phyloP scores from a whole-genome alignment of 2,329 filamentous ascomycete species.

The Verticillium albo-atrum region DNA sequence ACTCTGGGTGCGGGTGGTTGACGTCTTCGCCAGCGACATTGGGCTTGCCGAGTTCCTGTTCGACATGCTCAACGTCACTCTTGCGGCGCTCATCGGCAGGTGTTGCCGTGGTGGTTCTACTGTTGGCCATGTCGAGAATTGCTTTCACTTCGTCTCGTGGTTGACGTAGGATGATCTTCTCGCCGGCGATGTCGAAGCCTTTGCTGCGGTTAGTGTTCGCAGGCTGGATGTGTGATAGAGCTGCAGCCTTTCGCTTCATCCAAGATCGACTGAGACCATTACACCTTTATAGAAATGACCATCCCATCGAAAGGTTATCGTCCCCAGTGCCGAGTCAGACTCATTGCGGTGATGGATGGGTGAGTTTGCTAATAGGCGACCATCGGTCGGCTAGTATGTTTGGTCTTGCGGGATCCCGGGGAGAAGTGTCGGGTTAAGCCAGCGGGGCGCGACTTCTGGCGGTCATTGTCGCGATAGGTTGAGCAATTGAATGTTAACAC shows the following conservation, averaged over 20 bases:
- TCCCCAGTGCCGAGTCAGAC: background rate
- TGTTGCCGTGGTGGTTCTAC: background rate
- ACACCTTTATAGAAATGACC: background rate
- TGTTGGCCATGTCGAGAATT: conserved; percentile 1
- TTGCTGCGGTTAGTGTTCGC: background rate
- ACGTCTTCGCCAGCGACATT: conserved; percentile 7
- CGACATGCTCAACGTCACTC: conserved; percentile 13
- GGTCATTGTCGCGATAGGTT: background rate
- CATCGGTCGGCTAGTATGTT: background rate
- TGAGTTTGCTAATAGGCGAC: background rate
- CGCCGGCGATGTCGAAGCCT: too few relatives aligned
- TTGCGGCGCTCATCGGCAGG: background rate
- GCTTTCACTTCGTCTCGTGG: too few relatives aligned
- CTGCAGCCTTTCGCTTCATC: background rate
- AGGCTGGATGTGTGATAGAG: background rate
- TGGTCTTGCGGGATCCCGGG: background rate
- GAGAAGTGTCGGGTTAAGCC: background rate
- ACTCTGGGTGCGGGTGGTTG: conserved; percentile 18
- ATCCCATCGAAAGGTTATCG: background rate
- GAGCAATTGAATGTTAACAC: too few relatives aligned
- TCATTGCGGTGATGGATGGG: background rate
- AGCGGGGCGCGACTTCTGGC: background rate
- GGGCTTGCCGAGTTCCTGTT: conserved; percentile 12
- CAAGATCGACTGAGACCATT: background rate
- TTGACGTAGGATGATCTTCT: too few relatives aligned